Conservation (phyloP, 495 filamentous ascomycete genomes). For the Sabuloglossum arenarium region DNA sequence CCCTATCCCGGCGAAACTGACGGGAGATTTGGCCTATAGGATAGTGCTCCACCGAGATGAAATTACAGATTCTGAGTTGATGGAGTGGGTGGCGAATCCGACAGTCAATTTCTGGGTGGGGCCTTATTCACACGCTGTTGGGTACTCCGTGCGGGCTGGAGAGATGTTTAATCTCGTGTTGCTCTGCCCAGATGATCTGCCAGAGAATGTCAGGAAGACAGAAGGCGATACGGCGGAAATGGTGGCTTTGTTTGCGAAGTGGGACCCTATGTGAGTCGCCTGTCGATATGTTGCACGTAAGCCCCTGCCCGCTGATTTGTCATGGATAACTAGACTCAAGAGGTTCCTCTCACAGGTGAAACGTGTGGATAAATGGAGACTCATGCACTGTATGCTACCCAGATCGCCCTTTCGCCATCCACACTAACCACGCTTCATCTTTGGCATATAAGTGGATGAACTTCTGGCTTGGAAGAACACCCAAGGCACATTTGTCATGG, state of each 20-base stretch:
- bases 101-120: slow-evolving; percentile 56
- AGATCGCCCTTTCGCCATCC: not conserved
- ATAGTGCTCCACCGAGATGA: slow-evolving; percentile 34
- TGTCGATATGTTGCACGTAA: not conserved
- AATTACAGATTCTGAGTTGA: slow-evolving; percentile 29
- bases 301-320: not conserved
- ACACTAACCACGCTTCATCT: not conserved
- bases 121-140: slow-evolving; percentile 39
- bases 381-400: not conserved
- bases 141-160: slow-evolving; percentile 39
- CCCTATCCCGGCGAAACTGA: slow-evolving; percentile 17
- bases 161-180: slow-evolving; percentile 47
- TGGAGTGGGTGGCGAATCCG: slow-evolving; percentile 26
- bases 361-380: slow-evolving; percentile 1
- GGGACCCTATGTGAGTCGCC: not conserved
- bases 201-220: slow-evolving; percentile 30
- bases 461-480: not conserved
- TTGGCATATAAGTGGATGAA: not conserved
- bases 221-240: slow-evolving; percentile 17
- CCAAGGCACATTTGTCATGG: not conserved
- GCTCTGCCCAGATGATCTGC: slow-evolving; percentile 44
- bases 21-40: slow-evolving; percentile 48
- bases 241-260: not conserved
- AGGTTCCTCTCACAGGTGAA: not conserved
- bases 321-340: not conserved